A percentile compares a stretch with the other conserved stretches of the same genome.
These are phyloP conservation scores for Dactylellina drechsleri DNA, from an alignment of 2,329 filamentous ascomycete genomes.

Conservation along the genomic window DNA sequence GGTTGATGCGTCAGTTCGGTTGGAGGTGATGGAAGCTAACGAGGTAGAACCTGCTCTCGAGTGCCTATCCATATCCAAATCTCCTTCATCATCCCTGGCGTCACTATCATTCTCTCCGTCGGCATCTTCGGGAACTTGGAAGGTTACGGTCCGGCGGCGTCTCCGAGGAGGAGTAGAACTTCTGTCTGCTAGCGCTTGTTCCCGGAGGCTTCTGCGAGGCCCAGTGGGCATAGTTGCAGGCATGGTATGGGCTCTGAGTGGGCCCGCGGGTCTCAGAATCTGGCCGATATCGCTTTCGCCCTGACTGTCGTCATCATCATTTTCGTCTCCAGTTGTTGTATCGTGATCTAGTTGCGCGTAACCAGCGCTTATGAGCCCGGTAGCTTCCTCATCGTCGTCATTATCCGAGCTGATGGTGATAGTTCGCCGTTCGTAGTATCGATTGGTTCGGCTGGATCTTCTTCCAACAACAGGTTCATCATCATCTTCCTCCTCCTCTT, in stretches of 20 bases:
- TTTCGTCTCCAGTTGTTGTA: conserved; percentile 57
- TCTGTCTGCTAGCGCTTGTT: conserved; percentile 22
- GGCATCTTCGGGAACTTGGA: conserved; percentile 52
- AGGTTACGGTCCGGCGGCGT: conserved; percentile 49
- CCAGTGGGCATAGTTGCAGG: conserved; percentile 15
- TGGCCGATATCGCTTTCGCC: conserved; percentile 43
- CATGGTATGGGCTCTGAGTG: conserved; percentile 45
- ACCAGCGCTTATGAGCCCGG: conserved; percentile 47
- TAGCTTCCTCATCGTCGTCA: conserved; percentile 56
- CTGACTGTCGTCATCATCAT: conserved; percentile 56
- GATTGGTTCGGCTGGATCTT: conserved; percentile 39
- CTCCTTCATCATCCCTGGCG: conserved; percentile 47
- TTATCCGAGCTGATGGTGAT: conserved; percentile 56
- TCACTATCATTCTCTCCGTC: conserved; percentile 53
- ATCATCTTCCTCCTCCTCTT: conserved; percentile 56
- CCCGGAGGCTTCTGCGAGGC: conserved; percentile 13
- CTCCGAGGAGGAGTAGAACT: conserved; percentile 43
- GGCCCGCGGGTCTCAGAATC: conserved; percentile 37
- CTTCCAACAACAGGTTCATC: conserved; percentile 56
- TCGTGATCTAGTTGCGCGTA: conserved; percentile 57
- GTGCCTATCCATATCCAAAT: conserved; percentile 55
- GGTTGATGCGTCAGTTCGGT: conserved; percentile 52
- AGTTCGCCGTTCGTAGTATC: conserved; percentile 43
- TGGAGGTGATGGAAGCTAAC: conserved; percentile 54
- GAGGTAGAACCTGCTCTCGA: conserved; percentile 55